Percentiles rank a stretch among this genome's conserved stretches.
phyloP scores from a whole-genome alignment of 331 rosid species.

The Rhamnella rubrinervis region DNA sequence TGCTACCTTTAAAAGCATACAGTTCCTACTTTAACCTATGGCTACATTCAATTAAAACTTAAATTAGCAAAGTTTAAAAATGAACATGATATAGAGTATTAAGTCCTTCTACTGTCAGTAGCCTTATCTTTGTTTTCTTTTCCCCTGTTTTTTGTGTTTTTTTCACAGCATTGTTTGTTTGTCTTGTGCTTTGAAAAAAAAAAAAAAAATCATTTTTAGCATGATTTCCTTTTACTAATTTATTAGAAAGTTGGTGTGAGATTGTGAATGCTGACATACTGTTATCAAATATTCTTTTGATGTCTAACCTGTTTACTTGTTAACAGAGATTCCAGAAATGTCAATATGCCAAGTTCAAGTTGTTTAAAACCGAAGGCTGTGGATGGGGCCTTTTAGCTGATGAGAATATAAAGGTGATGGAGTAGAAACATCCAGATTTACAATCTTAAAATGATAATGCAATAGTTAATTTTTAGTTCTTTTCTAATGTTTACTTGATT shows the following conservation, averaged over 20 bases:
- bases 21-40: too few relatives aligned
- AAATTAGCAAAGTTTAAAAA: too few relatives aligned
- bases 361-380: conserved; percentile 84
- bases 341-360: conserved; percentile 81
- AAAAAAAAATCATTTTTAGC: too few relatives aligned
- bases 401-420: conserved; percentile 75
- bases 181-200: too few relatives aligned
- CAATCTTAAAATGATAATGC: conserved; percentile 9
- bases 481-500: conserved; percentile 9
- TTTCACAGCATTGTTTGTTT: too few relatives aligned
- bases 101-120: too few relatives aligned
- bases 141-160: too few relatives aligned
- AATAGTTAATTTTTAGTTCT: not conserved
- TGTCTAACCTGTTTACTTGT: conserved; percentile 17
- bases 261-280: conserved; percentile 22
- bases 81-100: too few relatives aligned
- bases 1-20: too few relatives aligned
- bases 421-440: conserved; percentile 18
- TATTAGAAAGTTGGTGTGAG: not conserved
- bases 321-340: conserved; percentile 83
- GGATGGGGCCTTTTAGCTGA: conserved; percentile 96
- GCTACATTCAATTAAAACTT: too few relatives aligned
- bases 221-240: too few relatives aligned
- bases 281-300: conserved; percentile 8
- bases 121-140: too few relatives aligned